Evolutionary conservation across 768 basidiomycete species (phyloP), one percentile per base, ranked within the genome.

Genomic region (Coprinopsis cinerea): DNA sequence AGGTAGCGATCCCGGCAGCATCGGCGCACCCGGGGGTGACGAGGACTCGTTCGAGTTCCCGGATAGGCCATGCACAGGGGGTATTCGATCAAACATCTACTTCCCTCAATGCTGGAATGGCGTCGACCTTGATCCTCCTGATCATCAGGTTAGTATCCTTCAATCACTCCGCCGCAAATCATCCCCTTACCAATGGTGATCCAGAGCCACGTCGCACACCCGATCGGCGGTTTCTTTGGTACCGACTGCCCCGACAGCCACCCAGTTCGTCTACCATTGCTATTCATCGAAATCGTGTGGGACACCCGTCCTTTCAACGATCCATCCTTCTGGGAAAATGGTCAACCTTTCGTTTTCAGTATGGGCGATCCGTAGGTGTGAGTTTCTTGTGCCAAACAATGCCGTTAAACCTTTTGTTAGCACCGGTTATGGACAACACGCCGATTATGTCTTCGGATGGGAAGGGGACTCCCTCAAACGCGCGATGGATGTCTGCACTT

Each of bases 41-140:
- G n/a, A n/a, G n/a, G 51, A 52, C 41, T 39, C 34, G 2, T 46
- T 47, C 39, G 20, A 35, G 10, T 23, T 52, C 2, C 51, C 51
- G 2, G 42, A 39, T 3, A 52, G 32, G 45, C 25, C 45, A 15
- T 52, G 51, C 43, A 24, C 51, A 2, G 51, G 45, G 20, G 51
- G 51, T 34, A 52, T 52, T 23, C 44, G 51, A 2, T 52, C 51
- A 1, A 52, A 52, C 26, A 52, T 52, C 18, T 52, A 36, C 51
- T 52, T 52, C 51, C 51, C 51, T 14, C 51, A 52, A 26, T 52
- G 51, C 27, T 52, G 51, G 51, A 34, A 52, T 25, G 51, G 51
- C n/a, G 45, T 52, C 18, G 36, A 52, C 26, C 45, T 52, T 17
- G 51, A 52, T 39, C 26, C 51, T 3, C 35, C 34, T 1, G 51